Conservation (phyloP, 2,329 filamentous ascomycete genomes). For the Diaporthe ampelina region DNA sequence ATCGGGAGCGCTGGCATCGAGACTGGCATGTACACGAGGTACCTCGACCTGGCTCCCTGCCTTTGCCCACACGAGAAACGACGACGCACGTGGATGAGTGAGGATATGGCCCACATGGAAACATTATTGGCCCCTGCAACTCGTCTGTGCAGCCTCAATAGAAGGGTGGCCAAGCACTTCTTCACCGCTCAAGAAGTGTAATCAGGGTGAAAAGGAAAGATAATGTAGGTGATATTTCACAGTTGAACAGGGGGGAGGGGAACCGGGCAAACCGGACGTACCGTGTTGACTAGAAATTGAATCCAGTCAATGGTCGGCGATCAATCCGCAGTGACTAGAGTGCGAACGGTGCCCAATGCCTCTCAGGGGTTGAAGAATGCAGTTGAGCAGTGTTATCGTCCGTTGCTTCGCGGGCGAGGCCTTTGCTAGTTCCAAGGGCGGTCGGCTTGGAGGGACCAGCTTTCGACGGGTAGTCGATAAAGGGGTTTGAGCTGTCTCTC, state of each 20-base stretch:
- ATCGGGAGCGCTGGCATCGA: constrained; percentile 7
- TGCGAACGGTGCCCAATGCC: not conserved
- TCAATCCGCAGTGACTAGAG: constrained; percentile 28
- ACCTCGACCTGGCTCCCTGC: constrained; percentile 16
- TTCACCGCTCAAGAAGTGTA: constrained; percentile 37
- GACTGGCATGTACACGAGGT: constrained; percentile 23
- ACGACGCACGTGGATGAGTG: constrained; percentile 22
- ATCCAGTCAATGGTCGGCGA: constrained; percentile 29
- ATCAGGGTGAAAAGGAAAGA: constrained; percentile 1
- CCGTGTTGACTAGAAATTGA: constrained; percentile 32
- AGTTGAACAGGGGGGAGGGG: not conserved
- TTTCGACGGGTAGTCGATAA: constrained; percentile 5
- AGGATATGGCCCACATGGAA: constrained; percentile 19
- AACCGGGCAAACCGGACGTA: constrained; percentile 35
- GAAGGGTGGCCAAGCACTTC: not conserved
- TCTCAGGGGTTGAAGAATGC: not conserved
- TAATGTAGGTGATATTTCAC: not conserved
- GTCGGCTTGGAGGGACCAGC: not conserved
- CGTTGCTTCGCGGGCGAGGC: constrained; percentile 20
- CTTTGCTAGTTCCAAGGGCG: constrained; percentile 13
- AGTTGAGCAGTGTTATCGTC: constrained; percentile 25
- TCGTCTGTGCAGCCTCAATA: constrained; percentile 12
- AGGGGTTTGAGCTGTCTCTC: constrained; percentile 8
- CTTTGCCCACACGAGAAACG: not conserved
- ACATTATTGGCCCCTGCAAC: not conserved